Conservation (phyloP, 2,329 filamentous ascomycete genomes). For the Sclerotinia minor region DNA sequence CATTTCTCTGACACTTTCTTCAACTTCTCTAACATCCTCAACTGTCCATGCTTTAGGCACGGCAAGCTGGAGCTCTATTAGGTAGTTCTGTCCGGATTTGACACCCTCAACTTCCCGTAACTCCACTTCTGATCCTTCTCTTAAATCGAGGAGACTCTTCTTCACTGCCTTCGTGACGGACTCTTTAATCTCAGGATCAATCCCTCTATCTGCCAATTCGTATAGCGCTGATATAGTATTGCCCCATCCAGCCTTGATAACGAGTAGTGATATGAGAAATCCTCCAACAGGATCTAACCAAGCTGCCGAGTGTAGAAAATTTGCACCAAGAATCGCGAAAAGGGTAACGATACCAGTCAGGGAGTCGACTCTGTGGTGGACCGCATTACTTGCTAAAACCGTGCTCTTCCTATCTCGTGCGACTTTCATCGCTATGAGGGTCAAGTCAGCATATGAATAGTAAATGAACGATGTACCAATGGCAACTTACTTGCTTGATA, state of each 20-base stretch:
- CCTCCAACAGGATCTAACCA: conserved; percentile 96
- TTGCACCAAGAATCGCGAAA: conserved; percentile 83
- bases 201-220: conserved; percentile 86
- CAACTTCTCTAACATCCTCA: conserved; percentile 66
- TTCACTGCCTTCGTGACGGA: conserved; percentile 67
- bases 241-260: conserved; percentile 82
- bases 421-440: conserved; percentile 79
- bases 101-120: conserved; percentile 80
- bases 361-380: conserved; percentile 95
- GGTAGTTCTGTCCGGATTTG: conserved; percentile 95
- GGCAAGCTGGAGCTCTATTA: conserved; percentile 84
- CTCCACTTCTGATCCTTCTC: conserved; percentile 60
- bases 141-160: conserved; percentile 57
- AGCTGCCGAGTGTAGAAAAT: conserved; percentile 78
- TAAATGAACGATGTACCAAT: background rate
- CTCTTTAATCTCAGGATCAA: conserved; percentile 79
- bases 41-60: conserved; percentile 78
- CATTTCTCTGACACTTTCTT: conserved; percentile 69
- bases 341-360: conserved; percentile 93
- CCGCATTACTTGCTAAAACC: conserved; percentile 90
- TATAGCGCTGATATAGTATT: conserved; percentile 82
- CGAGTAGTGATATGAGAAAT: conserved; percentile 87
- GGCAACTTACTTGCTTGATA: conserved; percentile 85
- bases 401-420: conserved; percentile 92
- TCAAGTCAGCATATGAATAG: conserved; percentile 31